Percentiles rank a stretch among this genome's conserved stretches.
These are phyloP conservation scores for Exophiala alcalophila DNA, from an alignment of 2,329 filamentous ascomycete genomes.

Conservation along the genomic window DNA sequence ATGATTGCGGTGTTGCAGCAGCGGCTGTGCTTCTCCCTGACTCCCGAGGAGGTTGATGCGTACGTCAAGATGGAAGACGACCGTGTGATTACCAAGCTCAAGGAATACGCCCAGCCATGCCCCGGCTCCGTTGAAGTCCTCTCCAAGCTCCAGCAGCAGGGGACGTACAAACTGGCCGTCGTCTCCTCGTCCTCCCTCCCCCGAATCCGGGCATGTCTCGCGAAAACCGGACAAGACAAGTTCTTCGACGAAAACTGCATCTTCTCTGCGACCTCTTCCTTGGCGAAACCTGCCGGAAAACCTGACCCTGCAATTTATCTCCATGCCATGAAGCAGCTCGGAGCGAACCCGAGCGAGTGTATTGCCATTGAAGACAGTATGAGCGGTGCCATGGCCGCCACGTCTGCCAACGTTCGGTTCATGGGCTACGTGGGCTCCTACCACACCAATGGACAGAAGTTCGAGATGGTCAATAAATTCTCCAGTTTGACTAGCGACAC, in stretches of 20 bases:
- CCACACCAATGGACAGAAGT: slow-evolving; percentile 55
- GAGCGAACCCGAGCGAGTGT: slow-evolving; percentile 67
- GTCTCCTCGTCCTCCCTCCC: slow-evolving; percentile 78
- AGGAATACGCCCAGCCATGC: slow-evolving; percentile 65
- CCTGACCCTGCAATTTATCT: slow-evolving; percentile 87
- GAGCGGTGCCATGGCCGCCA: slow-evolving; percentile 74
- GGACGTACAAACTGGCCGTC: slow-evolving; percentile 71
- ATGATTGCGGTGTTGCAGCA: slow-evolving; percentile 77
- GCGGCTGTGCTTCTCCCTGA: slow-evolving; percentile 71
- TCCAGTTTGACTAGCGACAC: slow-evolving; percentile 60
- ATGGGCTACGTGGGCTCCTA: slow-evolving; percentile 86
- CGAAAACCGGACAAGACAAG: slow-evolving; percentile 74
- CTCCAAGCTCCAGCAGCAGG: slow-evolving; percentile 58
- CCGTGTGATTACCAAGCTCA: slow-evolving; percentile 76
- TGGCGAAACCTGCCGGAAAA: slow-evolving; percentile 79
- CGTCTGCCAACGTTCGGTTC: slow-evolving; percentile 73
- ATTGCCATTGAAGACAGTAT: slow-evolving; percentile 87
- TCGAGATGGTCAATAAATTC: slow-evolving; percentile 69
- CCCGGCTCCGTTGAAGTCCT: slow-evolving; percentile 66
- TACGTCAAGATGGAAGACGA: slow-evolving; percentile 79
- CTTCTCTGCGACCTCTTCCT: slow-evolving; percentile 77
- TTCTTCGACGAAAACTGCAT: slow-evolving; percentile 74
- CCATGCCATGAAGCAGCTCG: slow-evolving; percentile 69
- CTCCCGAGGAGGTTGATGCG: slow-evolving; percentile 63
- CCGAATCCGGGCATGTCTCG: slow-evolving; percentile 72